phyloP scores from a whole-genome alignment of 257 asterid species.

The Catharanthus roseus region DNA sequence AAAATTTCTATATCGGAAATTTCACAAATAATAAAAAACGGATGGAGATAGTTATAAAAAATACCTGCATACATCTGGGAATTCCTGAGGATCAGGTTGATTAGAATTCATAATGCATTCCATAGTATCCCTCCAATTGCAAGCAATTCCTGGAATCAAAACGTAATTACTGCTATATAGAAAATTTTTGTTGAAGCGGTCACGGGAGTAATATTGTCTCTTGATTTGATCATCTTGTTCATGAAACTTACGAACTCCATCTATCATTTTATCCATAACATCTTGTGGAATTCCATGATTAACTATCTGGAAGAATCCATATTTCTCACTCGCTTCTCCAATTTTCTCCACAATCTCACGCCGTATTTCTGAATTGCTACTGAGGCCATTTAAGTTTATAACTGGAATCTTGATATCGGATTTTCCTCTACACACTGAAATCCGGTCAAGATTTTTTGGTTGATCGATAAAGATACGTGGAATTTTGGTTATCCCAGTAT shows the following conservation, averaged over 20 bases:
- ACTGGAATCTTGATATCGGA: not conserved
- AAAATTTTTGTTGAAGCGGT: slow-evolving; percentile 22
- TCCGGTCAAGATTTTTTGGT: not conserved
- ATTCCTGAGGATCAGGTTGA: slow-evolving; percentile 18
- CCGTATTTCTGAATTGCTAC: not conserved
- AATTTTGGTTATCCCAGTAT: slow-evolving; percentile 11
- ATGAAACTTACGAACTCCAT: slow-evolving; percentile 19
- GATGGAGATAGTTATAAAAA: too few species aligned
- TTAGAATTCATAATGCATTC: slow-evolving; percentile 24
- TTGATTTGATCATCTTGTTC: slow-evolving; percentile 38
- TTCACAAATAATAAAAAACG: too few species aligned
- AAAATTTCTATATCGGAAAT: too few species aligned
- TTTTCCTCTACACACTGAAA: not conserved
- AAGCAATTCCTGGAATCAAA: slow-evolving; percentile 35
- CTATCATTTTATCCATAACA: slow-evolving; percentile 17
- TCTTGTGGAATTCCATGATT: slow-evolving; percentile 24
- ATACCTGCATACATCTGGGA: slow-evolving; percentile 51
- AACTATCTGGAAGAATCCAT: slow-evolving; percentile 24
- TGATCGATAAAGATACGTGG: slow-evolving; percentile 20
- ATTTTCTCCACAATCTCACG: not conserved
- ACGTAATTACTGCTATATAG: slow-evolving; percentile 33
- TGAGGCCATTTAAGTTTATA: not conserved
- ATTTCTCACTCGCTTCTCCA: slow-evolving; percentile 4
- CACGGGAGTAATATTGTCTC: slow-evolving; percentile 43
- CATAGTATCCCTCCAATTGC: slow-evolving; percentile 57